Conservation (phyloP, 1,284 basidiomycete genomes). For the Irpex rosettiformis region DNA sequence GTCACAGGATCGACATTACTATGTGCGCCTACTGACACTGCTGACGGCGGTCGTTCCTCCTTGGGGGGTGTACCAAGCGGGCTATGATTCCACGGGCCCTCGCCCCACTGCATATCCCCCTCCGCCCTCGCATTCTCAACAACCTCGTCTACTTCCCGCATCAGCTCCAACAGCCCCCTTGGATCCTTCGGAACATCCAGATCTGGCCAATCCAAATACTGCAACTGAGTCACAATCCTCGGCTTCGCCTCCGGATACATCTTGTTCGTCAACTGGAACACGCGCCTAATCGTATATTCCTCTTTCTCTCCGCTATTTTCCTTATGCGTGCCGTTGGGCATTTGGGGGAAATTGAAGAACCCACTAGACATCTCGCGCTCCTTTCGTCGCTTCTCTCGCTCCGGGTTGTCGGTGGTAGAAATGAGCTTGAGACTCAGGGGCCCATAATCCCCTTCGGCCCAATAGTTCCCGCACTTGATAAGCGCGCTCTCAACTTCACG, state of each 20-base stretch:
- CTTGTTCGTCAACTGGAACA: conserved; percentile 65
- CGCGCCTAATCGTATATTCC: conserved; percentile 54
- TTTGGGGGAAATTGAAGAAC: conserved; percentile 22
- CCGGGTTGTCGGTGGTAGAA: conserved; percentile 44
- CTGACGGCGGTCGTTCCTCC: conserved; percentile 10
- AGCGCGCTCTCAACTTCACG: conserved; percentile 87
- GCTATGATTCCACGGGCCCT: conserved; percentile 25
- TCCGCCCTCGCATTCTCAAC: conserved; percentile 49
- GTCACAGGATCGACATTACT: conserved; percentile 42
- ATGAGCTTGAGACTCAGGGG: conserved; percentile 62
- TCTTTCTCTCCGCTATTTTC: conserved; percentile 13
- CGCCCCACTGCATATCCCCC: conserved; percentile 34
- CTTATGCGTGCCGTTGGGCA: conserved; percentile 8
- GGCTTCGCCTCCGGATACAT: conserved; percentile 55
- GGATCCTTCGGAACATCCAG: conserved; percentile 89
- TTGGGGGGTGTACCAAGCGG: conserved; percentile 5
- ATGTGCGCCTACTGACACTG: conserved; percentile 7
- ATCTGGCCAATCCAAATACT: conserved; percentile 92
- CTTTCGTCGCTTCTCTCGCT: conserved; percentile 24
- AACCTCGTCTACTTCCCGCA: conserved; percentile 58
- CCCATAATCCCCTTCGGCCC: conserved; percentile 74
- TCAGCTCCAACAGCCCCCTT: conserved; percentile 66
- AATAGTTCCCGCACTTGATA: conserved; percentile 92
- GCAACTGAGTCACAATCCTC: conserved; percentile 73
- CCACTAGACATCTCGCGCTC: conserved; percentile 31